Evolutionary conservation across 768 basidiomycete genomes (phyloP), one percentile per base, ranked within the genome.

Genomic region (Pisolithus sp.): DNA sequence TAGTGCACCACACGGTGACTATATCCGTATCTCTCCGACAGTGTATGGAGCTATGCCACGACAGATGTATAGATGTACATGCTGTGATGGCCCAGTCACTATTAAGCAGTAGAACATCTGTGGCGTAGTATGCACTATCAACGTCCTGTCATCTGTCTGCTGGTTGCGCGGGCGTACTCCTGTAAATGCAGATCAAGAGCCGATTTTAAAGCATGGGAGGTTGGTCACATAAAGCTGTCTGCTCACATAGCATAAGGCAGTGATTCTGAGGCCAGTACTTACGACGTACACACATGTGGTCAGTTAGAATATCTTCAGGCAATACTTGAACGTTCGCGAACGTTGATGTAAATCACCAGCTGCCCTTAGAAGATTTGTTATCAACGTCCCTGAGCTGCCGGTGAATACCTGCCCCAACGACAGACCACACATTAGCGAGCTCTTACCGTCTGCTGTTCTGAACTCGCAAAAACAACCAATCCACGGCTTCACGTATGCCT

Each of bases 401-500:
- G 23, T 42, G 12, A 42, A 34, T 4, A 34, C 34, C 12, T 5
- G 34, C 34, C 13, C 5, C 34, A 34, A 15, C 4, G 34, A 34
- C 34, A 34, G 34, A 34, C 34, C 34, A 34, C 34, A 13, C 12
- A 34, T 15, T 4, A 20, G n/a, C 4, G n/a, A 18, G 20, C 21
- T 7, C 63, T 50, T 45, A 83, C 86, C 82, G 80, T 56, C 87
- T 73, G 57, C 89, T 91, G 58, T 93, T 93, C 69, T 95, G 92
- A 5, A 96, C 93, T 0, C 93, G 79, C 50, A 94, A 82, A 64
- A 95, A 95, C 24, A 98, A 63, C 94, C 94, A 98, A 62, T 96
- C 89, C 3, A 96, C 89, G 0, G 89, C 93, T 46, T 88, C 87
- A 50, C 86, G 79, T 15, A 95, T 85, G 2, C 94, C 93, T 28